Evolutionary conservation across 2,329 filamentous ascomycete species (phyloP).

Genomic region (Fusarium torulosum): DNA sequence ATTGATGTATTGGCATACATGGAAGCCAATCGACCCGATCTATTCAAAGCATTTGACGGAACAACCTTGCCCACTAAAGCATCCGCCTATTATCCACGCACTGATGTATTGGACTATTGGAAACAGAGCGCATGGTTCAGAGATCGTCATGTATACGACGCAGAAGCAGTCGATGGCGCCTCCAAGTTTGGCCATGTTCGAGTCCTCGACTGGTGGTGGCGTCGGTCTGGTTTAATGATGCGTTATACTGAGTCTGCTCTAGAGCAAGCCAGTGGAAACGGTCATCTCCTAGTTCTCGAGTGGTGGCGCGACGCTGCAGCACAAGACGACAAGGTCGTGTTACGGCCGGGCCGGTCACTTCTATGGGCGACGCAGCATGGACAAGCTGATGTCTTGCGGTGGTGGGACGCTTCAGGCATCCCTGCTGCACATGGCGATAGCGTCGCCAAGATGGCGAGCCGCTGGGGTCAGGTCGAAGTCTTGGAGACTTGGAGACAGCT

Average conservation of each 20-base stretch:
- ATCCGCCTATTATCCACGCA: slow-evolving; percentile 85
- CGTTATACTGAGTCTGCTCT: slow-evolving; percentile 89
- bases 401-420: slow-evolving; percentile 89
- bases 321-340: slow-evolving; percentile 67
- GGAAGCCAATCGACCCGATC: slow-evolving; percentile 71
- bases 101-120: slow-evolving; percentile 93
- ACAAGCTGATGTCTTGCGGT: slow-evolving; percentile 80
- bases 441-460: slow-evolving; percentile 85
- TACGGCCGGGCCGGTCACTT: slow-evolving; percentile 88
- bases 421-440: slow-evolving; percentile 83
- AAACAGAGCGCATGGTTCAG: slow-evolving; percentile 83
- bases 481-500: slow-evolving; percentile 83
- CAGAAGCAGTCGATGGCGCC: slow-evolving; percentile 87
- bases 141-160: slow-evolving; percentile 83
- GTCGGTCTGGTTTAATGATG: slow-evolving; percentile 79
- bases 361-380: slow-evolving; percentile 87
- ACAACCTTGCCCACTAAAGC: slow-evolving; percentile 89
- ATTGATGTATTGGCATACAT: slow-evolving; percentile 80
- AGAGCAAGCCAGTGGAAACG: slow-evolving; percentile 87
- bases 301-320: slow-evolving; percentile 87
- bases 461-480: slow-evolving; percentile 85
- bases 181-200: slow-evolving; percentile 87
- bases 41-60: slow-evolving; percentile 89
- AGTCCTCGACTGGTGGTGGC: slow-evolving; percentile 92
- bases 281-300: slow-evolving; percentile 86